These are phyloP conservation scores for Pseudogymnoascus sp. DNA, from an alignment of 2,329 filamentous ascomycete species.

Conservation along the genomic window DNA sequence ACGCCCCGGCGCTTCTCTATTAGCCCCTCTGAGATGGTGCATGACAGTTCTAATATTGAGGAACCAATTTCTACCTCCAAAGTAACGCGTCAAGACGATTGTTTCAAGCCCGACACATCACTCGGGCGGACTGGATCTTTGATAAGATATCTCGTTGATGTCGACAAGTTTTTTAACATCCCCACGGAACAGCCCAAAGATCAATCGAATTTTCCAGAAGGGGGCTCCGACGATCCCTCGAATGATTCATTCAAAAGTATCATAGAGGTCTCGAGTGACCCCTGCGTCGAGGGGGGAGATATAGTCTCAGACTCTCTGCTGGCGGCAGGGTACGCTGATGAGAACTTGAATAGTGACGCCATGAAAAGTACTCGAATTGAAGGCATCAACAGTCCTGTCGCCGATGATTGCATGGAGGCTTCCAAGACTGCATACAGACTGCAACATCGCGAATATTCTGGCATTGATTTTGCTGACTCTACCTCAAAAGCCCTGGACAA, in stretches of 20 bases:
- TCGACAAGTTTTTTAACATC: not conserved
- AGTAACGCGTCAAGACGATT: not conserved
- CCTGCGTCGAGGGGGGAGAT: not conserved
- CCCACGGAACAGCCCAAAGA: not conserved
- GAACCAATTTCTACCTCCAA: not conserved
- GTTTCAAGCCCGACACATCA: not conserved
- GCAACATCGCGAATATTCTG: not conserved
- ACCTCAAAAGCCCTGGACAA: not conserved
- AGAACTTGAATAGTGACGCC: not conserved
- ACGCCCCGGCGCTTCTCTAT: not conserved
- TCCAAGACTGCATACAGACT: not conserved
- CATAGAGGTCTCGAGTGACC: not conserved
- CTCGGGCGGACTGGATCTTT: not conserved
- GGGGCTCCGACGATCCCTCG: not conserved
- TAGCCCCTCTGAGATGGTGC: not conserved
- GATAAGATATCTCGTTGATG: not conserved
- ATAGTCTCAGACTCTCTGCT: not conserved
- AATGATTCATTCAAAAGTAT: slow-evolving; percentile 2
- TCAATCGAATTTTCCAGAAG: not conserved
- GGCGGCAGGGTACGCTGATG: not conserved
- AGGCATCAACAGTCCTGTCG: not conserved
- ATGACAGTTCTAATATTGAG: not conserved
- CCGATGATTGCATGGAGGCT: not conserved
- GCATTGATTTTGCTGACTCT: not conserved
- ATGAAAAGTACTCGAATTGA: not conserved